Evolutionary conservation across 345 rosid genomes (phyloP), one percentile per base, ranked within the genome.

Genomic region (Eucalyptus cloeziana): DNA sequence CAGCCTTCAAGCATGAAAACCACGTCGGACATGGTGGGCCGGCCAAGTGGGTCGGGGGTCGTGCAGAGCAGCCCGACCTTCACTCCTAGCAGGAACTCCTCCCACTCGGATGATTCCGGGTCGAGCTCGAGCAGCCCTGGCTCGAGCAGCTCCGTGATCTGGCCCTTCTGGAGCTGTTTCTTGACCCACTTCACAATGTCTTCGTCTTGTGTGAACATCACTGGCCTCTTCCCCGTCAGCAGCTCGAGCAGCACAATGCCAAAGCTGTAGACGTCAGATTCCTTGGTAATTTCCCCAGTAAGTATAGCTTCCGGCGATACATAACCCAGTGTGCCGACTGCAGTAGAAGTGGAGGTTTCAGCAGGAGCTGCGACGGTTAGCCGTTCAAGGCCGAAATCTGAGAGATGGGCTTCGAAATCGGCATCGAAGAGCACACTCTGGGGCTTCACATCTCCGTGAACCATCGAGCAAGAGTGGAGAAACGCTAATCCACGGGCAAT

Each of bases 1-100:
- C 99, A 98, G 30, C 99, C 99, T 94, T 98, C 99, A 17, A 97
- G 98, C 99, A 98, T 98, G 95, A 97, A 98, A 47, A 97, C 99
- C 69, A 98, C 91, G 33, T 98, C 99, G 7, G 97, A 89, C 96
- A 97, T 95, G 85, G 95, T 89, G 58, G 99, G 99, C 89, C 99
- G 93, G 90, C 96, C 99, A 13, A 94, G 94, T 27, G 98, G 99
- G 90, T 97, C 98, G 0, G 96, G 94, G 30, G 99, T 98, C 4
- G 99, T 94, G 93, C 99, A 98, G 5, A 98, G 95, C 22, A 98
- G 93, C 76, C 98, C 99, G 2, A 98, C 99, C 95, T 98, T 98
- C 21, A 98, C 94, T 40, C 99, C 99, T 22, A 98, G 94, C 85
- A 98, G 90, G 88, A 98, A 97, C 92, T 98, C 99, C 93, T 97